These are phyloP conservation scores for Metarhizium brunneum DNA, from an alignment of 2,329 filamentous ascomycete genomes.

Conservation along the genomic window DNA sequence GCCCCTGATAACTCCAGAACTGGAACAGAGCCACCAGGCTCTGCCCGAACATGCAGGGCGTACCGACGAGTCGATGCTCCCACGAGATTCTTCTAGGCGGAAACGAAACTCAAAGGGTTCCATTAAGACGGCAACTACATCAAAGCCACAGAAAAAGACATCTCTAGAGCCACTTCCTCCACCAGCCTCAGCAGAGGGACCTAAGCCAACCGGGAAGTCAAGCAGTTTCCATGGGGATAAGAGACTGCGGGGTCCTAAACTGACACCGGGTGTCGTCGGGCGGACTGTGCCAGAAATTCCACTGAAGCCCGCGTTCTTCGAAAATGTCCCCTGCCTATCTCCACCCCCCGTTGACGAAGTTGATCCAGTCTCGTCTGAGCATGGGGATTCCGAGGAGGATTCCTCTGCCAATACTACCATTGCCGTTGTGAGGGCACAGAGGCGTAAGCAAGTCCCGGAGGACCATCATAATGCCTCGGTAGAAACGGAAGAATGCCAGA, in stretches of 20 bases:
- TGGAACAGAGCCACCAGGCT: neutral
- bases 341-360: slow-evolving; percentile 14
- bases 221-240: slow-evolving; percentile 26
- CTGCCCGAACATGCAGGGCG: neutral
- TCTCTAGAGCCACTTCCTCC: slow-evolving; percentile 22
- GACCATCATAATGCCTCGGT: slow-evolving; percentile 14
- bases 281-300: slow-evolving; percentile 26
- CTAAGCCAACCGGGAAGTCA: slow-evolving; percentile 19
- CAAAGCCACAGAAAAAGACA: slow-evolving; percentile 20
- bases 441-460: slow-evolving; percentile 7
- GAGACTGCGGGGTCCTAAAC: slow-evolving; percentile 20
- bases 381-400: slow-evolving; percentile 6
- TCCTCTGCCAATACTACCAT: neutral
- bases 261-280: slow-evolving; percentile 14
- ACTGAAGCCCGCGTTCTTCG: slow-evolving; percentile 27
- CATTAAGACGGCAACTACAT: slow-evolving; percentile 9
- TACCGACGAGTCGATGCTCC: slow-evolving; percentile 4
- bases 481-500: slow-evolving; percentile 13
- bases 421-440: slow-evolving; percentile 1
- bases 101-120: slow-evolving; percentile 13
- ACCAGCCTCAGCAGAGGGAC: slow-evolving; percentile 17
- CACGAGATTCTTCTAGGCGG: slow-evolving; percentile 5
- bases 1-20: neutral
- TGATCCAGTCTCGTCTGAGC: slow-evolving; percentile 11
- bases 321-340: slow-evolving; percentile 21